These are phyloP conservation scores for Bipolaris sorokiniana DNA, from an alignment of 2,329 filamentous ascomycete genomes.

Conservation along the genomic window DNA sequence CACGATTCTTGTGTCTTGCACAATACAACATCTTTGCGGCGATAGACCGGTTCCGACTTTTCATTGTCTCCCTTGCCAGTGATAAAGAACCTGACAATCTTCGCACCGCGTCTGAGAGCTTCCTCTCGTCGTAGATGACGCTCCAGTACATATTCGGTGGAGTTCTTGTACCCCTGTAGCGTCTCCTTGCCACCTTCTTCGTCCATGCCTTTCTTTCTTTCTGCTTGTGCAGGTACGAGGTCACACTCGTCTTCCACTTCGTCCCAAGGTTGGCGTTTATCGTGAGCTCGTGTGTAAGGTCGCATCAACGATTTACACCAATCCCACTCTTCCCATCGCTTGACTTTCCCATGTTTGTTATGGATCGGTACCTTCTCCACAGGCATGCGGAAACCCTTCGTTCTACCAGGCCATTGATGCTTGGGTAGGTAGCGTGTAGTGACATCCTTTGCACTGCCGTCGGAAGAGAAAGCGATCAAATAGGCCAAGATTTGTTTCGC, in stretches of 20 bases:
- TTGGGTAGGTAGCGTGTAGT: conserved; percentile 88
- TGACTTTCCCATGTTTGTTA: conserved; percentile 77
- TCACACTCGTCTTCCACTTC: conserved; percentile 80
- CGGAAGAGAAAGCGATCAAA: conserved; percentile 78
- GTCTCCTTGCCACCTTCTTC: conserved; percentile 75
- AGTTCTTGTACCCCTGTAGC: conserved; percentile 85
- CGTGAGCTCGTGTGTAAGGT: conserved; percentile 66
- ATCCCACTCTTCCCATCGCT: conserved; percentile 77
- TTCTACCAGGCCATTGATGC: conserved; percentile 82
- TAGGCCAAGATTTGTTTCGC: conserved; percentile 91
- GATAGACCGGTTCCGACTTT: conserved; percentile 80
- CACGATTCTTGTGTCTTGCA: conserved; percentile 95
- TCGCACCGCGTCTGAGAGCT: conserved; percentile 72
- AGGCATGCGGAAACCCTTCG: conserved; percentile 81
- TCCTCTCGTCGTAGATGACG: conserved; percentile 91
- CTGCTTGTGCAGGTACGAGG: conserved; percentile 72
- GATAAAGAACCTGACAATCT: conserved; percentile 75
- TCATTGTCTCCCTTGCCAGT: conserved; percentile 75
- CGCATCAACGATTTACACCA: conserved; percentile 87
- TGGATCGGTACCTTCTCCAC: conserved; percentile 81
- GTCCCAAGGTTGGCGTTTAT: conserved; percentile 71
- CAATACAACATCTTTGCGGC: conserved; percentile 76
- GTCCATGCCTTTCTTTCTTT: conserved; percentile 67
- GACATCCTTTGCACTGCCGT: conserved; percentile 92
- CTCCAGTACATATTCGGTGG: conserved; percentile 81